phyloP scores from a whole-genome alignment of 495 filamentous ascomycete species.

The Aspergillus homomorphus region DNA sequence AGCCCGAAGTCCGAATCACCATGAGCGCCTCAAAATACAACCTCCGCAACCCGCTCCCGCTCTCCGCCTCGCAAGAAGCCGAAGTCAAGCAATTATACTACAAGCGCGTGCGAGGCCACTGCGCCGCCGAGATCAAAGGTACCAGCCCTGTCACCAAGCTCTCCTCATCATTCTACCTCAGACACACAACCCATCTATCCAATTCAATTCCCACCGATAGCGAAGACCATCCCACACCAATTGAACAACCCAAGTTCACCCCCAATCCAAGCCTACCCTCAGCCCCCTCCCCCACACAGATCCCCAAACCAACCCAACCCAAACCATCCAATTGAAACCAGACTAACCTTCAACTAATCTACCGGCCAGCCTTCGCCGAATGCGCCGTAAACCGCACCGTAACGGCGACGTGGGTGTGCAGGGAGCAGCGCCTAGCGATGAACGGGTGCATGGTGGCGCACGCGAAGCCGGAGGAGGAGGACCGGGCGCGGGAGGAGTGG shows the following conservation, averaged over 20 bases:
- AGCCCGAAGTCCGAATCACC: not conserved
- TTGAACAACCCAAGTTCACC: too few species aligned
- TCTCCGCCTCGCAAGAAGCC: slow-evolving; percentile 85
- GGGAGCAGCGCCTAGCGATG: slow-evolving; percentile 74
- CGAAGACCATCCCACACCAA: too few species aligned
- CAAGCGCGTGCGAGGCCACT: slow-evolving; percentile 74
- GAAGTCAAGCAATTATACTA: slow-evolving; percentile 90
- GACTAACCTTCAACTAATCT: slow-evolving; percentile 3
- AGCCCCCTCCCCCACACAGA: not conserved
- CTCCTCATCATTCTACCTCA: too few species aligned
- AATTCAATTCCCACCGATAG: too few species aligned
- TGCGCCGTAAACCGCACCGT: slow-evolving; percentile 85
- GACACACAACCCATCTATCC: too few species aligned
- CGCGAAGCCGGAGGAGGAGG: slow-evolving; percentile 79
- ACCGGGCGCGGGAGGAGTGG: slow-evolving; percentile 91
- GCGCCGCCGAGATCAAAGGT: slow-evolving; percentile 87
- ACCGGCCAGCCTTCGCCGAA: slow-evolving; percentile 77
- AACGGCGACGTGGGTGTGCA: slow-evolving; percentile 80
- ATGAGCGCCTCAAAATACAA: slow-evolving; percentile 28
- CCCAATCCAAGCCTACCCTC: not conserved
- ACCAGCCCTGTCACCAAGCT: slow-evolving; percentile 23
- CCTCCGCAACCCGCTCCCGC: slow-evolving; percentile 78
- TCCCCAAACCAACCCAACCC: not conserved
- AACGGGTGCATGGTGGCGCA: slow-evolving; percentile 87
- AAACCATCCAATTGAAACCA: not conserved